These are phyloP conservation scores for Paraphaeosphaeria sporulosa DNA, from an alignment of 2,329 filamentous ascomycete genomes.

Conservation along the genomic window DNA sequence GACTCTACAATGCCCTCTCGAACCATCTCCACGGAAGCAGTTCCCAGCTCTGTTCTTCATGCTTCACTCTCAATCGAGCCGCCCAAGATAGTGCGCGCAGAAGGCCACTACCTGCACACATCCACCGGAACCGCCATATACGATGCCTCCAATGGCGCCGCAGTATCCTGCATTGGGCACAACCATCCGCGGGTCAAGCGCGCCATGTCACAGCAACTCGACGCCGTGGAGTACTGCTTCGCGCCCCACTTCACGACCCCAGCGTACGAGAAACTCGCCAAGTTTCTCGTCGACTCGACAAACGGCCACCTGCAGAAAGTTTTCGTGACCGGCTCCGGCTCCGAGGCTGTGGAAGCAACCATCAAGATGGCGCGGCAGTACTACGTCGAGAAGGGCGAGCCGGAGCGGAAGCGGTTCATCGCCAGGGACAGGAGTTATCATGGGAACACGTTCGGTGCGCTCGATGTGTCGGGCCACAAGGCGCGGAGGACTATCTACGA, in stretches of 20 bases:
- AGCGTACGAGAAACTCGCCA: constrained; percentile 60
- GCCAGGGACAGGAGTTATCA: constrained; percentile 70
- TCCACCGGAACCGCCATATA: constrained; percentile 44
- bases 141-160: constrained; percentile 75
- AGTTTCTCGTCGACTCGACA: constrained; percentile 56
- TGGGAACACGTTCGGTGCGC: constrained; percentile 71
- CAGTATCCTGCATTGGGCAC: constrained; percentile 76
- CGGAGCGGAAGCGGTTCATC: constrained; percentile 66
- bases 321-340: constrained; percentile 65
- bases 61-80: background rate
- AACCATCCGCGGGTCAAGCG: constrained; percentile 71
- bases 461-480: constrained; percentile 68
- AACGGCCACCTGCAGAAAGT: constrained; percentile 60
- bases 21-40: background rate
- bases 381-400: constrained; percentile 58
- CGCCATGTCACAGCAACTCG: constrained; percentile 32
- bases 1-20: background rate
- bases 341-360: constrained; percentile 57
- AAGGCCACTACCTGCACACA: background rate
- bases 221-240: constrained; percentile 59
- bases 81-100: background rate
- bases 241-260: constrained; percentile 60
- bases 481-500: constrained; percentile 67
- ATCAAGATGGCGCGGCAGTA: constrained; percentile 61
- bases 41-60: background rate